phyloP scores from a whole-genome alignment of 177 flowering plant species.

The Telopea speciosissima region DNA sequence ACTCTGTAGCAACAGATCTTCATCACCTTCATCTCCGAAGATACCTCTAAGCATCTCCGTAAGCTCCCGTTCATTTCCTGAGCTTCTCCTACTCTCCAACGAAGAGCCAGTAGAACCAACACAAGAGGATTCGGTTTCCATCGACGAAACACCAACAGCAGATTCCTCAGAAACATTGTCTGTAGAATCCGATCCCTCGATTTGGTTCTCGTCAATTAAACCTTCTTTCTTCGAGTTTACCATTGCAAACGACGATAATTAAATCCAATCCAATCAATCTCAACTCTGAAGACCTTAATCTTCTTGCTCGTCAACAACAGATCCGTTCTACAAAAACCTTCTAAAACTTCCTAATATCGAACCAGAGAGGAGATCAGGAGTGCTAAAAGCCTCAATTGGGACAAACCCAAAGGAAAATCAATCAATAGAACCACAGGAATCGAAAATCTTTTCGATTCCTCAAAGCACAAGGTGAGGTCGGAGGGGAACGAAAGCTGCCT shows the following conservation, averaged over 20 bases:
- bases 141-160: conserved; percentile 5
- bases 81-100: conserved; percentile 4
- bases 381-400: background rate
- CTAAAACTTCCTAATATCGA: conserved; percentile 1
- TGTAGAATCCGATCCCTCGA: conserved; percentile 20
- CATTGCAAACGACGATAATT: conserved; percentile 20
- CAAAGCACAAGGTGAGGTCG: background rate
- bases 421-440: background rate
- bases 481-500: background rate
- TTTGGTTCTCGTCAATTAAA: conserved; percentile 10
- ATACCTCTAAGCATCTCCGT: conserved; percentile 47
- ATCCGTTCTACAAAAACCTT: background rate
- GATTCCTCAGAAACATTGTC: conserved; percentile 22
- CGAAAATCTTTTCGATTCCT: background rate
- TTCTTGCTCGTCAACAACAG: background rate
- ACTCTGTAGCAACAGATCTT: conserved; percentile 51
- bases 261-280: background rate
- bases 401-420: background rate
- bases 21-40: conserved; percentile 45
- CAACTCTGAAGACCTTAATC: background rate
- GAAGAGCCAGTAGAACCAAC: conserved; percentile 18
- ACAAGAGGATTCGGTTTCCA: conserved; percentile 10
- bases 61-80: conserved; percentile 25
- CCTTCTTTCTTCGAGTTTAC: conserved; percentile 23
- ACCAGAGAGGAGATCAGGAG: background rate